Percentiles rank a stretch among this genome's conserved stretches.
Evolutionary conservation across 345 rosid species (phyloP).

Genomic region (Eucalyptus erythrocorys): DNA sequence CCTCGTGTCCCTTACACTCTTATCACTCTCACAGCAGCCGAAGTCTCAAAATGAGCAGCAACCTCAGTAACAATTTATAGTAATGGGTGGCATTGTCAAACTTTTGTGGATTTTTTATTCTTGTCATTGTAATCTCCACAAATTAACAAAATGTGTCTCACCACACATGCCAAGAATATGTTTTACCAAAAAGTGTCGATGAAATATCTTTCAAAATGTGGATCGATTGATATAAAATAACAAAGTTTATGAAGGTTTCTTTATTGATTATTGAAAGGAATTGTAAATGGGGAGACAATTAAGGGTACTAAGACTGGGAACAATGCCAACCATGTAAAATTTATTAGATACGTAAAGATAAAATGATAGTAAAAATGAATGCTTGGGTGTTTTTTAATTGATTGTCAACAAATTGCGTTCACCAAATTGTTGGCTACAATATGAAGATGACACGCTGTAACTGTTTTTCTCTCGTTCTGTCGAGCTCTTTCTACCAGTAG

Average conservation of each 20-base stretch:
- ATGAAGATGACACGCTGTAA: too few species aligned
- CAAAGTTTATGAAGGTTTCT: neutral
- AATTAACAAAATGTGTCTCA: neutral
- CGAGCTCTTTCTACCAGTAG: too few species aligned
- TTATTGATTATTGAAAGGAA: neutral
- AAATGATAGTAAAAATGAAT: neutral
- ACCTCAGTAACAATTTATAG: too few species aligned
- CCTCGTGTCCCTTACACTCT: too few species aligned
- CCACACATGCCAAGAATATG: neutral
- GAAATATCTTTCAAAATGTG: neutral
- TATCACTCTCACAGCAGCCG: too few species aligned
- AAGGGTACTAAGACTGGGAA: neutral
- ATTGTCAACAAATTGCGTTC: neutral
- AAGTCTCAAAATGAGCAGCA: too few species aligned
- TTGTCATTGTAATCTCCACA: neutral
- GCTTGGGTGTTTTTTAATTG: neutral
- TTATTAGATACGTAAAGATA: neutral
- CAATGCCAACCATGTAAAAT: neutral
- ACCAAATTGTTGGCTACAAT: neutral
- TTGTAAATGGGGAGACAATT: rapidly evolving
- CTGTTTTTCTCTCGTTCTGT: too few species aligned
- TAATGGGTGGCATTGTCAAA: too few species aligned
- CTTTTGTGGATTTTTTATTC: too few species aligned
- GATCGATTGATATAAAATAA: neutral
- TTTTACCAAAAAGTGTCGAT: neutral